These are phyloP conservation scores for Hemisphaericaspora nanyangensis DNA, from an alignment of 805 yeast genomes.

Conservation along the genomic window DNA sequence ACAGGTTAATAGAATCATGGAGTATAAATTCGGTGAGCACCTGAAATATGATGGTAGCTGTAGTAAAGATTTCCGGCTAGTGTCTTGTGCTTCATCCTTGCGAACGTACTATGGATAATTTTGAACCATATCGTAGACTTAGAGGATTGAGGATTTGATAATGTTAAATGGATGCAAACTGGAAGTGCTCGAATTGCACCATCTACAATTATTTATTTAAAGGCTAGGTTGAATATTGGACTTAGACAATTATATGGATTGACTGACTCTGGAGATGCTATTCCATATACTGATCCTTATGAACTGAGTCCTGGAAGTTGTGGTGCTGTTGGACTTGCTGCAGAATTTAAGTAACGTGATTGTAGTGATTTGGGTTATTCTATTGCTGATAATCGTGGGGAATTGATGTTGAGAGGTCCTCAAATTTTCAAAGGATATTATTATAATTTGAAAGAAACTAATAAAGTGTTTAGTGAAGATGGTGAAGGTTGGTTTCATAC, in stretches of 20 bases:
- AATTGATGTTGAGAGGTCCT: conserved; percentile 60
- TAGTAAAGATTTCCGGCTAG: conserved; percentile 25
- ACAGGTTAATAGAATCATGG: conserved; percentile 22
- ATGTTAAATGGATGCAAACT: conserved; percentile 21
- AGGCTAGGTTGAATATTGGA: conserved; percentile 54
- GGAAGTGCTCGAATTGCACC: conserved; percentile 70
- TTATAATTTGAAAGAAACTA: conserved; percentile 54
- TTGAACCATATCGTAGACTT: conserved; percentile 12
- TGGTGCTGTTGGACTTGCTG: conserved; percentile 30
- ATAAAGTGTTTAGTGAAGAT: conserved; percentile 48
- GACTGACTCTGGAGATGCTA: conserved; percentile 65
- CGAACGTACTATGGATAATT: conserved; percentile 24
- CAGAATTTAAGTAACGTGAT: conserved; percentile 52
- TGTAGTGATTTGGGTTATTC: conserved; percentile 58
- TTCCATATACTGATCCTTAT: conserved; percentile 32
- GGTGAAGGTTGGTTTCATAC: conserved; percentile 53
- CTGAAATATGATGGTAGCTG: conserved; percentile 46
- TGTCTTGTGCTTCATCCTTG: no score
- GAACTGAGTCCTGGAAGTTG: conserved; percentile 53
- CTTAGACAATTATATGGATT: conserved; percentile 68
- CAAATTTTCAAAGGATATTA: conserved; percentile 55
- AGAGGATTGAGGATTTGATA: conserved; percentile 33
- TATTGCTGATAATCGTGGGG: conserved; percentile 23
- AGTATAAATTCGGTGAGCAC: conserved; percentile 28
- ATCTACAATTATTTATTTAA: conserved; percentile 55